A percentile compares a stretch with the other conserved stretches of the same genome.
phyloP scores from a whole-genome alignment of 2,329 filamentous ascomycete genomes.

The Colletotrichum spinosum region DNA sequence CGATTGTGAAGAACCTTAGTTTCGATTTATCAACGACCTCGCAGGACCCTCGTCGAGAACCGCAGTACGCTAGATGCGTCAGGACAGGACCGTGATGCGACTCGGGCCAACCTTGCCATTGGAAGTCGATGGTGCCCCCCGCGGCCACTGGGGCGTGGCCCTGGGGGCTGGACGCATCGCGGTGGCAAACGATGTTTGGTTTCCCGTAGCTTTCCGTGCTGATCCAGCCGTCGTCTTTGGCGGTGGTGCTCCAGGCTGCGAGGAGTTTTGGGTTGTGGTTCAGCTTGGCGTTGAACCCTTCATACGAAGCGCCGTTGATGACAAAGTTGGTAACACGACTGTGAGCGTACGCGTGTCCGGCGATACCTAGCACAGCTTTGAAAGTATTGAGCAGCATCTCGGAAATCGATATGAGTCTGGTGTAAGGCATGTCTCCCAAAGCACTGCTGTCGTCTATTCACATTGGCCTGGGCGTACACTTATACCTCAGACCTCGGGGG shows the following conservation, averaged over 20 bases:
- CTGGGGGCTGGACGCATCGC: constrained; percentile 61
- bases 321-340: constrained; percentile 49
- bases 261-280: constrained; percentile 39
- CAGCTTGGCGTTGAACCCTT: constrained; percentile 51
- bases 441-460: neutral
- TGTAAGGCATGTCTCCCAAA: neutral
- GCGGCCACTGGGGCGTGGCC: constrained; percentile 66
- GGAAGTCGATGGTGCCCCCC: constrained; percentile 66
- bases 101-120: constrained; percentile 73
- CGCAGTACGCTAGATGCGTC: constrained; percentile 53
- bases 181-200: constrained; percentile 72
- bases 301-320: constrained; percentile 58
- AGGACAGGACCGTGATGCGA: constrained; percentile 58
- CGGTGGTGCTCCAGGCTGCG: constrained; percentile 66
- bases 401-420: neutral
- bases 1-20: constrained; percentile 58
- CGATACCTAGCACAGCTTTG: neutral
- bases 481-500: constrained; percentile 6
- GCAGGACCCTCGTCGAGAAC: constrained; percentile 49
- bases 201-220: constrained; percentile 57
- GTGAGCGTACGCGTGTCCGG: constrained; percentile 36
- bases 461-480: neutral
- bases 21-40: constrained; percentile 50
- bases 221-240: constrained; percentile 65
- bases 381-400: neutral